Evolutionary conservation across 768 basidiomycete species (phyloP), one percentile per base, ranked within the genome.

Genomic region (Solioccasus polychromus): DNA sequence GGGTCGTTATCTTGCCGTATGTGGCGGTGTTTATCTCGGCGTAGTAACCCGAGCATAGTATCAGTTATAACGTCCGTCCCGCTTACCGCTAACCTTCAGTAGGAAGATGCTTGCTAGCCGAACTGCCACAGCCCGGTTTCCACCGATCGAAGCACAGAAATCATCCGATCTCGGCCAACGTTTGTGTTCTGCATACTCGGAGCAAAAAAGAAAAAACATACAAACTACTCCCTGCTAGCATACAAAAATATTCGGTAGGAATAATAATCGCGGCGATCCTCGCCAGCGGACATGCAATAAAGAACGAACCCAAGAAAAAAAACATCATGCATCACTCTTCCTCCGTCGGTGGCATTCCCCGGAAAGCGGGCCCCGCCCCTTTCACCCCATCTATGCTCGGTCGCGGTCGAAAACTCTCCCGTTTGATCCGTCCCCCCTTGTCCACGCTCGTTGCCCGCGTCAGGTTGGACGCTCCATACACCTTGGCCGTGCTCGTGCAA

Each of bases 321-420:
- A 7, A 3, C 10, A 19, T 17, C 36, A 39, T 7, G 5, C 8
- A 28, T 63, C 45, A 61, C 34, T 62, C 61, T 39, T 62, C 61
- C 39, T 50, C 45, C 5, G 61, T 62, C 18, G 52, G 51, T n/a
- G 59, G 49, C 61, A 62, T 62, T 24, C 54, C 57, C 43, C 52
- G 57, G 25, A 53, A 62, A 6, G 48, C 31, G 3, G 34, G 11
- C 6, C 51, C 48, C 2, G 38, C 36, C 20, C 38, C 38, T 31
- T 52, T 46, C 44, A 50, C 35, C 0, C 66, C 71, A 52, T 90
- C 88, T 17, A 81, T 65, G 55, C 88, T 91, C 34, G 87, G 79
- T 28, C 90, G 73, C 9, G 90, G 90, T 60, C 80, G 87, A 65
- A 92, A 92, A 64, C 88, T 92, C 69, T 92, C 88, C 51, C 84